phyloP scores from a whole-genome alignment of 352 stramenopile species.

The Blastocystis sp. region DNA sequence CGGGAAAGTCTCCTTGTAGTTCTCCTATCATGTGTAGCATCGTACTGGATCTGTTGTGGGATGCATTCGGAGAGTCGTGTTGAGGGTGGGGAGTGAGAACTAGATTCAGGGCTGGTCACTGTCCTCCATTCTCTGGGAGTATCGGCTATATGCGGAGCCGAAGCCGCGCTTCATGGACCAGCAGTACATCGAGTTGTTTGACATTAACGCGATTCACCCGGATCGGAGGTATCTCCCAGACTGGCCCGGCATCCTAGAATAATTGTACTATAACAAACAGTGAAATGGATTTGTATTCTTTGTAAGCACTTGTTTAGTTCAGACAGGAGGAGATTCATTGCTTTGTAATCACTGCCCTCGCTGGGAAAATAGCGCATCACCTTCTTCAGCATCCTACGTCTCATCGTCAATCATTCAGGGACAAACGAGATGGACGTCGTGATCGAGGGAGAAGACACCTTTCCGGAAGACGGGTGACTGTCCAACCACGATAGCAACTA shows the following conservation, averaged over 20 bases:
- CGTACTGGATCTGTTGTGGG: conserved; percentile 62
- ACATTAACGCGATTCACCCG: conserved; percentile 29
- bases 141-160: conserved; percentile 59
- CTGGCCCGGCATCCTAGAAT: conserved; percentile 42
- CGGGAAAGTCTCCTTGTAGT: conserved; percentile 11
- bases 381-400: conserved; percentile 49
- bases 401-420: neutral
- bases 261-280: conserved; percentile 63
- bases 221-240: conserved; percentile 52
- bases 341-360: neutral
- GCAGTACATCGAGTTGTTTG: conserved; percentile 65
- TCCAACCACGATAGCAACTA: conserved; percentile 40
- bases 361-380: conserved; percentile 1
- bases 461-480: conserved; percentile 51
- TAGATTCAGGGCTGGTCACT: conserved; percentile 64
- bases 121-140: conserved; percentile 57
- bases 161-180: conserved; percentile 66
- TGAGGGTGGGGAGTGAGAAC: neutral
- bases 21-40: conserved; percentile 25
- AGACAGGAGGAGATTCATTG: neutral
- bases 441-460: conserved; percentile 27
- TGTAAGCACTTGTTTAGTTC: conserved; percentile 23
- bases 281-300: conserved; percentile 18
- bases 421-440: conserved; percentile 58
- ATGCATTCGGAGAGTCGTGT: conserved; percentile 51